Base-by-base conservation (phyloP, 345 rosid genomes). In the Brassica juncea region DNA sequence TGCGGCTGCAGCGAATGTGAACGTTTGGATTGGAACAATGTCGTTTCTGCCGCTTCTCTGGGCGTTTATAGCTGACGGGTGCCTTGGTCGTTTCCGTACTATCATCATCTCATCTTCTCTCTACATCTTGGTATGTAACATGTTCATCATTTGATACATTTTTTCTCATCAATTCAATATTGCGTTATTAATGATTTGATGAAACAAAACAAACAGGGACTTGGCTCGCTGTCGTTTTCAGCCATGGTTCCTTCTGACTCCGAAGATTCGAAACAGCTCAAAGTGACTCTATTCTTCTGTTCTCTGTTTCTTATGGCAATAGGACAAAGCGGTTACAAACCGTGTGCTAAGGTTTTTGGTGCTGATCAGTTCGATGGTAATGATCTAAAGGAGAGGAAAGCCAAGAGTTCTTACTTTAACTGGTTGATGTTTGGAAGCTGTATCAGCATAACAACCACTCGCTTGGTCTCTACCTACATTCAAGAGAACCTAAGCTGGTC, bases 401-500 rank as follows among this genome's bases (percentile, higher is more conserved):
- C 84, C 37, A 89, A 87, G 61, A 91, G 92, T 78, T 88, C 86
- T 30, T 91, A 86, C 84, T 92, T 92, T 77, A 92, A 92, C 67
- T 89, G 97, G 98, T 91, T 91, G 85, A 83, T 84, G 71, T 93
- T 93, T 76, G 86, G 87, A 44, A 60, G 83, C 66, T 83, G 87
- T 42, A 75, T 21, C 11, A 86, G 92, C 35, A 77, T 77, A 5
- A 28, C 21, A 16, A 55, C 27, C 9, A 80, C 91, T 2, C 86
- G 82, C 55, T 58, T 75, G 64, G 44, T 89, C 31, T 32, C 90
- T 68, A 85, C 73, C 10, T 91, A 88, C 78, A 81, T 91, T 15
- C 98, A 93, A 63, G 98, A 93, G 79, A 86, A 87, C 70, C 59
- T 91, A 14, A 88, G 85, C n/a, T 93, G 97, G 98, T 90, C 82